Evolutionary conservation across 306 rosid species (phyloP).

Genomic region (Nissolia schottii): DNA sequence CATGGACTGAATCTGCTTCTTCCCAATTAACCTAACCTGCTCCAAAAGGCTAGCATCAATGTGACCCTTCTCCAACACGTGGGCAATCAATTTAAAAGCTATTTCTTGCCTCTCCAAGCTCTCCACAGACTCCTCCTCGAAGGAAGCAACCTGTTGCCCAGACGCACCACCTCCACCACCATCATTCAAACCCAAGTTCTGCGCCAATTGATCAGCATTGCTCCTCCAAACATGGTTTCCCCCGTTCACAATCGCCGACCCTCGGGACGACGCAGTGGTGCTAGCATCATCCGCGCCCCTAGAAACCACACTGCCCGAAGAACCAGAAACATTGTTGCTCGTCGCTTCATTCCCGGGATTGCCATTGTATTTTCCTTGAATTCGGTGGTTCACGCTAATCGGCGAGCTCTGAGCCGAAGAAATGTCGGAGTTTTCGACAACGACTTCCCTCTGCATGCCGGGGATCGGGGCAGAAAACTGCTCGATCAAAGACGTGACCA

Average conservation of each 20-base stretch:
- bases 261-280: slow-evolving; percentile 58
- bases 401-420: slow-evolving; percentile 87
- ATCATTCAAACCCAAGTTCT: slow-evolving; percentile 55
- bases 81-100: slow-evolving; percentile 80
- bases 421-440: slow-evolving; percentile 41
- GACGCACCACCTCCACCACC: slow-evolving; percentile 46
- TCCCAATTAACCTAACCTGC: slow-evolving; percentile 73
- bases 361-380: slow-evolving; percentile 35
- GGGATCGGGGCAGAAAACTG: slow-evolving; percentile 45
- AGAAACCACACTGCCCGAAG: slow-evolving; percentile 57
- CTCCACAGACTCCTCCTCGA: slow-evolving; percentile 90
- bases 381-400: slow-evolving; percentile 41
- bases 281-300: slow-evolving; percentile 51
- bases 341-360: slow-evolving; percentile 58
- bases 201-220: slow-evolving; percentile 62
- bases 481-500: slow-evolving; percentile 57
- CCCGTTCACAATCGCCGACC: slow-evolving; percentile 55
- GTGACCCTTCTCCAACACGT: slow-evolving; percentile 54
- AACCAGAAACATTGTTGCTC: slow-evolving; percentile 57
- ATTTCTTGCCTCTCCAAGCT: slow-evolving; percentile 88
- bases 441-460: slow-evolving; percentile 41
- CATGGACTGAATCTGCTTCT: slow-evolving; percentile 84
- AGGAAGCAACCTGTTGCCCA: slow-evolving; percentile 64
- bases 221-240: slow-evolving; percentile 61
- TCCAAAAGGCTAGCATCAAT: slow-evolving; percentile 66